These are phyloP conservation scores for Actinomucor elegans DNA, from an alignment of 371 early-diverging fungal species.

Conservation along the genomic window DNA sequence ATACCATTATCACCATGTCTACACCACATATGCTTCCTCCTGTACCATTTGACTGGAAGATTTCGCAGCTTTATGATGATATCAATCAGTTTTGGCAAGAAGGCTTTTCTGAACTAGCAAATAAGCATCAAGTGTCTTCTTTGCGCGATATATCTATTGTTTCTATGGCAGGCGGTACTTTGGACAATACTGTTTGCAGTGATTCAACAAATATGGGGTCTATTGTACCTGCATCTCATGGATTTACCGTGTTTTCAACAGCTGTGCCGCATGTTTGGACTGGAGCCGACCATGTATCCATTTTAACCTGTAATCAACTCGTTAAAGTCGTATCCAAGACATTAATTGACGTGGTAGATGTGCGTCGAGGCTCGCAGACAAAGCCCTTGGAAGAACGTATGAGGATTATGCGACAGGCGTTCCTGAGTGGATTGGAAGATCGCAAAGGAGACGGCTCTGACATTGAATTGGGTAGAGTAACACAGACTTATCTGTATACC, in stretches of 20 bases:
- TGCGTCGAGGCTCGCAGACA: slow-evolving; percentile 64
- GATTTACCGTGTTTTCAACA: slow-evolving; percentile 74
- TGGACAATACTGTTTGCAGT: slow-evolving; percentile 83
- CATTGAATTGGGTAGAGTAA: slow-evolving; percentile 29
- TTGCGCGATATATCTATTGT: slow-evolving; percentile 69
- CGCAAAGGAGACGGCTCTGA: slow-evolving; percentile 35
- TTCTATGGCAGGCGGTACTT: slow-evolving; percentile 90
- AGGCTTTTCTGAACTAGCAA: slow-evolving; percentile 35
- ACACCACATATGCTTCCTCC: slow-evolving; percentile 91
- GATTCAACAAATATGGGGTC: slow-evolving; percentile 76
- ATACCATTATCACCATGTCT: slow-evolving; percentile 86
- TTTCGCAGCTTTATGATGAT: slow-evolving; percentile 73
- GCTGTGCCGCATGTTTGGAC: slow-evolving; percentile 89
- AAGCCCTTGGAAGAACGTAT: slow-evolving; percentile 65
- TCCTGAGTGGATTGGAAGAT: slow-evolving; percentile 64
- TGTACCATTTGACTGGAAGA: slow-evolving; percentile 74
- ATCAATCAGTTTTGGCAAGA: slow-evolving; percentile 77
- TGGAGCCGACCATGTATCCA: slow-evolving; percentile 84
- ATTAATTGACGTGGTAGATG: slow-evolving; percentile 69
- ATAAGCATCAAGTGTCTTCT: slow-evolving; percentile 17
- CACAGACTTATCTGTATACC: slow-evolving; percentile 11
- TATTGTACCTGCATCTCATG: slow-evolving; percentile 67
- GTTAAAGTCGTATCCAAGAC: slow-evolving; percentile 61
- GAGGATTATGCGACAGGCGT: slow-evolving; percentile 57
- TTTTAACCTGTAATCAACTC: slow-evolving; percentile 93